Evolutionary conservation across 306 rosid species (phyloP).

Genomic region (Dryas alaskensis): DNA sequence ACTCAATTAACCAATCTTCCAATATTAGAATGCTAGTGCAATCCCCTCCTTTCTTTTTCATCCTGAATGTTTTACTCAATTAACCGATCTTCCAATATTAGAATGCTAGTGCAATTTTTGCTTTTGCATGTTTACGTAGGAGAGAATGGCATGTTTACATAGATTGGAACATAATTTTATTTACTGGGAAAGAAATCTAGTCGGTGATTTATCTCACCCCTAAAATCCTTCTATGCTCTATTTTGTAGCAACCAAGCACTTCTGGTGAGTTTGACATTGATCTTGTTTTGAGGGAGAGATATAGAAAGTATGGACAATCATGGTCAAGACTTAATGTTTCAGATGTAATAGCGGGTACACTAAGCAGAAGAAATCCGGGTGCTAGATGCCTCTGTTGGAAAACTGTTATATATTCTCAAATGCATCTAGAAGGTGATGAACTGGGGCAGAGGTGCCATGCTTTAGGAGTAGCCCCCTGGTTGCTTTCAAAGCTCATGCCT

Average conservation of each 20-base stretch:
- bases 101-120: background rate
- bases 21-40: background rate
- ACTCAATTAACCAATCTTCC: constrained; percentile 10
- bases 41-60: background rate
- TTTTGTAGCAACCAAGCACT: constrained; percentile 49
- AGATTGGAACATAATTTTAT: background rate
- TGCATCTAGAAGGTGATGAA: constrained; percentile 30
- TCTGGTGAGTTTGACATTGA: constrained; percentile 66
- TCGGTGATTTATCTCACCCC: constrained; percentile 17
- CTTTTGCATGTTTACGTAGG: background rate
- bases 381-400: constrained; percentile 85
- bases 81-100: constrained; percentile 4
- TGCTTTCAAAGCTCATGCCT: constrained; percentile 82
- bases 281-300: constrained; percentile 56
- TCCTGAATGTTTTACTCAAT: constrained; percentile 3
- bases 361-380: constrained; percentile 57
- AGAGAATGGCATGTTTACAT: constrained; percentile 6
- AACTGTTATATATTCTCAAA: constrained; percentile 58
- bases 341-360: constrained; percentile 48
- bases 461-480: constrained; percentile 51
- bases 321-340: constrained; percentile 78
- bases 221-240: constrained; percentile 15
- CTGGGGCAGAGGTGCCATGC: constrained; percentile 31
- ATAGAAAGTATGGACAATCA: constrained; percentile 57
- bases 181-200: background rate